A percentile compares a stretch with the other conserved stretches of the same genome.
Evolutionary conservation across 1,284 basidiomycete genomes (phyloP).

Genomic region (Marasmius fiardii): DNA sequence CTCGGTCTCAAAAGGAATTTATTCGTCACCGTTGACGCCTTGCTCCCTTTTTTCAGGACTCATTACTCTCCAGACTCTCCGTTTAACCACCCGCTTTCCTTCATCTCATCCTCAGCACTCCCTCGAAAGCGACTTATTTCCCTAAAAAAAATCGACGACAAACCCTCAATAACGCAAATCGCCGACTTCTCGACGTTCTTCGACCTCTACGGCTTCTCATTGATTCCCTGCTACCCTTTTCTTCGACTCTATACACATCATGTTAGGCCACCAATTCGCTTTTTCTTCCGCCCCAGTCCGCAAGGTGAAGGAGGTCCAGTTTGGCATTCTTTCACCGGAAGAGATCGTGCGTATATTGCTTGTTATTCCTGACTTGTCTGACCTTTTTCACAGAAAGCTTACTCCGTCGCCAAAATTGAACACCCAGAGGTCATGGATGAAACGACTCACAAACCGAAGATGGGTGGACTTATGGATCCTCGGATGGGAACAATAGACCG

Average conservation of each 20-base stretch:
- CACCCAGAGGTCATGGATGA: conserved; percentile 99
- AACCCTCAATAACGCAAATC: background rate
- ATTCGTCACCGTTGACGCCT: background rate
- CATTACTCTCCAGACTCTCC: background rate
- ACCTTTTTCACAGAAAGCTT: conserved; percentile 75
- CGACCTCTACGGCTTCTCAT: background rate
- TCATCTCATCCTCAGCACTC: background rate
- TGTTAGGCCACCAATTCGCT: conserved; percentile 85
- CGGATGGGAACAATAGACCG: conserved; percentile 98
- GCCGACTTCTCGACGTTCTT: background rate
- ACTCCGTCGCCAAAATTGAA: conserved; percentile 97
- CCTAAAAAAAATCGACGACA: conserved; percentile 5
- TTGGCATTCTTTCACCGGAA: conserved; percentile 99
- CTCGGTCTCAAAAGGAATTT: background rate
- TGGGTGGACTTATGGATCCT: conserved; percentile 95
- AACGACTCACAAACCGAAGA: conserved; percentile 81
- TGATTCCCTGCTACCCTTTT: background rate
- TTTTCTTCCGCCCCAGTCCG: conserved; percentile 91
- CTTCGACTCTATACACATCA: conserved; percentile 25
- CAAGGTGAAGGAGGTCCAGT: conserved; percentile 97
- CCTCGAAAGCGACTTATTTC: background rate
- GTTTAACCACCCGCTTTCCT: background rate
- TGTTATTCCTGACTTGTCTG: conserved; percentile 11
- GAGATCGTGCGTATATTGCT: conserved; percentile 79
- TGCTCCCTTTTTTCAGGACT: background rate